Conservation (phyloP, 768 basidiomycete genomes). For the Amanita exitialis region DNA sequence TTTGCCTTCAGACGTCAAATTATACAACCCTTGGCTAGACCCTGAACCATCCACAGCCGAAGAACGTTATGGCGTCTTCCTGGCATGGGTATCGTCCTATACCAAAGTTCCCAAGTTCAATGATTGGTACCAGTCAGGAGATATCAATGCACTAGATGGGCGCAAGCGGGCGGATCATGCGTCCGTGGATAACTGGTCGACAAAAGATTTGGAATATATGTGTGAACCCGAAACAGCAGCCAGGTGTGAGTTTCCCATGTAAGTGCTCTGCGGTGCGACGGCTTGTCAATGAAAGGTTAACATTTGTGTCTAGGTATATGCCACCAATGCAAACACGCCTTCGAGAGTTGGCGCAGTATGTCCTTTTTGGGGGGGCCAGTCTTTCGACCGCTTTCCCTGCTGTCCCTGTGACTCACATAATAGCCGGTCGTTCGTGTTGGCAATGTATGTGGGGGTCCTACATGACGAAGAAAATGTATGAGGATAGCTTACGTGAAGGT, state of each 20-base stretch:
- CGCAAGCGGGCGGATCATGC: constrained; percentile 10
- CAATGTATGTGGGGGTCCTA: constrained; percentile 15
- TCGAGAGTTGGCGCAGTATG: constrained; percentile 10
- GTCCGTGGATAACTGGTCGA: constrained; percentile 14
- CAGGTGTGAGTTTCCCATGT: constrained; percentile 15
- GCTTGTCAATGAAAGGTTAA: background rate
- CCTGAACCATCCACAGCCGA: constrained; percentile 14
- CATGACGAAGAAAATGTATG: constrained; percentile 10
- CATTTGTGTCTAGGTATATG: constrained; percentile 10
- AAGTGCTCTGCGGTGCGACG: constrained; percentile 1
- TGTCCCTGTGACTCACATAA: constrained; percentile 14
- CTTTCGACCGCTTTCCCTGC: constrained; percentile 13
- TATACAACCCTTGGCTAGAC: constrained; percentile 16
- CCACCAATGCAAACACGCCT: constrained; percentile 15
- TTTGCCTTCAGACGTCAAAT: constrained; percentile 11
- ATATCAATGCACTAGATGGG: constrained; percentile 14
- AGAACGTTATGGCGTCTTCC: constrained; percentile 15
- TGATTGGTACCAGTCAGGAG: constrained; percentile 9
- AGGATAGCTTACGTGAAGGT: constrained; percentile 11
- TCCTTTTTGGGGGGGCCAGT: constrained; percentile 14
- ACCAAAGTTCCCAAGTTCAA: constrained; percentile 13
- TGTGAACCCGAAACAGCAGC: constrained; percentile 10
- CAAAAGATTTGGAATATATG: constrained; percentile 12
- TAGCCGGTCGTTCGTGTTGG: constrained; percentile 15
- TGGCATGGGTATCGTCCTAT: constrained; percentile 20